phyloP scores from a whole-genome alignment of 2,329 filamentous ascomycete genomes.

The Dactylonectria estremocensis region DNA sequence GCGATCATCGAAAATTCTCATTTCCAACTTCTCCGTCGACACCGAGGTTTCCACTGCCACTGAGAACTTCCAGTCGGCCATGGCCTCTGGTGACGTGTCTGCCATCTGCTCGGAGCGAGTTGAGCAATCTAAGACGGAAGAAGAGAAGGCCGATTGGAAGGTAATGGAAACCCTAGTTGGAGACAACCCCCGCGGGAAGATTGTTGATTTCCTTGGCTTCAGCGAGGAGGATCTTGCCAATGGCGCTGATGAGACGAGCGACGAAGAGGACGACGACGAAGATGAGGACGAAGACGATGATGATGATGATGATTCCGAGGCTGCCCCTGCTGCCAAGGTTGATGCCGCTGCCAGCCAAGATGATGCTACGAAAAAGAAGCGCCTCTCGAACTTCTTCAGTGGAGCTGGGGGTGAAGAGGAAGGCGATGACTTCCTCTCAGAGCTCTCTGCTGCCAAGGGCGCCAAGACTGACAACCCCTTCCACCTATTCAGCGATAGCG shows the following conservation, averaged over 20 bases:
- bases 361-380: constrained; percentile 71
- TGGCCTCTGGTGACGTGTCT: constrained; percentile 83
- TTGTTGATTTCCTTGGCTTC: constrained; percentile 94
- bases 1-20: constrained; percentile 81
- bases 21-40: constrained; percentile 92
- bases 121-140: constrained; percentile 82
- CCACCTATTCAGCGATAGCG: constrained; percentile 87
- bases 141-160: constrained; percentile 96
- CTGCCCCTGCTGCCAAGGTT: constrained; percentile 38
- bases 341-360: constrained; percentile 51
- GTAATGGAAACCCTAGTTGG: constrained; percentile 92
- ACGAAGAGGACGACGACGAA: constrained; percentile 52
- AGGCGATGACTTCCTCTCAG: constrained; percentile 88
- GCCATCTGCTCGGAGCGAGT: constrained; percentile 87
- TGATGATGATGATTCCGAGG: constrained; percentile 27
- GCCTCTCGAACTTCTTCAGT: constrained; percentile 87
- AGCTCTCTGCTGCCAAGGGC: constrained; percentile 88
- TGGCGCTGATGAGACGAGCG: constrained; percentile 55
- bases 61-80: constrained; percentile 86
- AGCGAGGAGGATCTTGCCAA: constrained; percentile 70
- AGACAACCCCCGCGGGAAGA: constrained; percentile 86
- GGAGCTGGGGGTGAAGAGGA: constrained; percentile 75
- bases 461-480: constrained; percentile 96
- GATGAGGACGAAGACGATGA: constrained; percentile 10
- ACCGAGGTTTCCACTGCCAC: constrained; percentile 87